Evolutionary conservation across 2,329 filamentous ascomycete genomes (phyloP).

Genomic region (Exophiala calicioides): DNA sequence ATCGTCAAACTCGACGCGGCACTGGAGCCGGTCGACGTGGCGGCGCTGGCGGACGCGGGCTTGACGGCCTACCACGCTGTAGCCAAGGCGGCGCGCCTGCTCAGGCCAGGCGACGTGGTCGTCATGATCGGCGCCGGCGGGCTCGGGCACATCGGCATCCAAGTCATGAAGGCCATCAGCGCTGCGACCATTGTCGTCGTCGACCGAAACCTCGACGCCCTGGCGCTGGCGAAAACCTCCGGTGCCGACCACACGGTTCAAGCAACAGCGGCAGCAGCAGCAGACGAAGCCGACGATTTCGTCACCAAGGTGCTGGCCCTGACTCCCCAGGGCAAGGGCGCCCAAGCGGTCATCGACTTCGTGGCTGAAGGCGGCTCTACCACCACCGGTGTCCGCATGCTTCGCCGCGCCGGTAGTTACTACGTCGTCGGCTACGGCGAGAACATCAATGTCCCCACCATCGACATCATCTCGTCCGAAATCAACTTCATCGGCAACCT

Average conservation of each 20-base stretch:
- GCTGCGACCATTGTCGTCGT: constrained; percentile 19
- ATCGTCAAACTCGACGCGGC: constrained; percentile 17
- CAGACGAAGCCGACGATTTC: constrained; percentile 5
- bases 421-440: constrained; percentile 24
- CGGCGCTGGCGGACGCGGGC: constrained; percentile 20
- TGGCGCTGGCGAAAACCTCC: constrained; percentile 16
- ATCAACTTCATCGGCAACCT: constrained; percentile 26
- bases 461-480: constrained; percentile 25
- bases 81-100: constrained; percentile 14
- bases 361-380: constrained; percentile 25
- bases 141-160: constrained; percentile 21
- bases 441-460: constrained; percentile 20
- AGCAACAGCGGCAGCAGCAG: too few species aligned
- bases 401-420: constrained; percentile 20
- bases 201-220: constrained; percentile 17
- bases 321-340: constrained; percentile 18
- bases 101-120: constrained; percentile 13
- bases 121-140: constrained; percentile 25
- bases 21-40: constrained; percentile 18
- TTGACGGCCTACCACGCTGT: constrained; percentile 20
- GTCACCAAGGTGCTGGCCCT: constrained; percentile 18
- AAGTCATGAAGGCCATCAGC: constrained; percentile 23
- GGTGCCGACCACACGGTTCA: constrained; percentile 19
- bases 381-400: constrained; percentile 16
- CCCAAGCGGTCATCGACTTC: constrained; percentile 24